Conservation (phyloP, 331 rosid genomes). For the Cucumis variabilis region DNA sequence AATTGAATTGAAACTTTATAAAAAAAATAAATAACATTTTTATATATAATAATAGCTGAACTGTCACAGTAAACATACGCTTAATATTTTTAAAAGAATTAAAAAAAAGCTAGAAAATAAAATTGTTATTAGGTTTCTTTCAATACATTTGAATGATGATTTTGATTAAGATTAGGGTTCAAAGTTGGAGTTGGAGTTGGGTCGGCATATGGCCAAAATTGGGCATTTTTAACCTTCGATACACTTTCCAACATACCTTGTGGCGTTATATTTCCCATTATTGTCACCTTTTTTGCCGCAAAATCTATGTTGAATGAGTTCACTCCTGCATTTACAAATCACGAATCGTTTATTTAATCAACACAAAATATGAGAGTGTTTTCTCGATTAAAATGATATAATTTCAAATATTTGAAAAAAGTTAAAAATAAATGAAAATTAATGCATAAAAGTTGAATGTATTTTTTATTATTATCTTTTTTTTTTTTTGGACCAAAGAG, state of each 20-base stretch:
- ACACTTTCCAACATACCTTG: conserved; percentile 73
- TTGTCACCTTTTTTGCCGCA: conserved; percentile 94
- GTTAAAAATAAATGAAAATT: no score
- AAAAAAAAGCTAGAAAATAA: no score
- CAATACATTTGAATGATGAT: not conserved
- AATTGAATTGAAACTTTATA: no score
- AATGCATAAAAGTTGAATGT: no score
- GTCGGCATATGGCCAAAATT: conserved; percentile 65
- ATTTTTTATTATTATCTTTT: no score
- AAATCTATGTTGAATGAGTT: conserved; percentile 83
- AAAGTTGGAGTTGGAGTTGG: not conserved
- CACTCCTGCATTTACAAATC: conserved; percentile 65
- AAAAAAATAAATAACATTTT: not conserved
- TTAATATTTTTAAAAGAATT: no score
- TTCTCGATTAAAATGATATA: no score
- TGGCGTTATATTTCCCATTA: conserved; percentile 82
- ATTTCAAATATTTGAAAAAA: no score
- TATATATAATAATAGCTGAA: not conserved
- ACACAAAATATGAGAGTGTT: no score
- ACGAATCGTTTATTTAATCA: not conserved
- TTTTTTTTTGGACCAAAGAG: no score
- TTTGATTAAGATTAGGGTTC: not conserved
- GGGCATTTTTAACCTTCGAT: conserved; percentile 92
- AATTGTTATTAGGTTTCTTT: not conserved
- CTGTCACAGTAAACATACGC: not conserved